A percentile compares a stretch with the other conserved stretches of the same genome.
Conservation (phyloP, 768 basidiomycete genomes). For the Melanogaster broomeanus region DNA sequence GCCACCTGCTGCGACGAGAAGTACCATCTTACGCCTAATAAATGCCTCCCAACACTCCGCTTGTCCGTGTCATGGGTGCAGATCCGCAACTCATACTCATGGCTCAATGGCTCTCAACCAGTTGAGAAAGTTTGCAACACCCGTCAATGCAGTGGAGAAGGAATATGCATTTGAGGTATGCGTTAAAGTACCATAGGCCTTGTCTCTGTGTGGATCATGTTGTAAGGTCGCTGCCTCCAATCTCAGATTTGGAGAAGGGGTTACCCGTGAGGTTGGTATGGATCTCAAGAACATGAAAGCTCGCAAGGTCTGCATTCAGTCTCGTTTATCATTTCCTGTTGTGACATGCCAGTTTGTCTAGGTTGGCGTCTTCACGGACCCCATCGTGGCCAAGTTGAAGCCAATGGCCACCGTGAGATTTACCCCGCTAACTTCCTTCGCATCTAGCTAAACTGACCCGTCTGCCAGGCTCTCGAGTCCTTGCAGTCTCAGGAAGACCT, state of each 20-base stretch:
- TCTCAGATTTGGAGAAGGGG: constrained; percentile 87
- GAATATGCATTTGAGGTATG: constrained; percentile 91
- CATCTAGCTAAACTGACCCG: not conserved
- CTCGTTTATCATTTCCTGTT: constrained; percentile 1
- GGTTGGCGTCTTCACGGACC: constrained; percentile 95
- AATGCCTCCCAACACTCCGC: constrained; percentile 69
- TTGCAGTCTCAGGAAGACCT: constrained; percentile 78
- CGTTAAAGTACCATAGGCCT: not conserved
- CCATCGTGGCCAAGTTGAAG: constrained; percentile 74
- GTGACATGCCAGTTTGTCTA: constrained; percentile 33
- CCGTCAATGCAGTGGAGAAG: constrained; percentile 69
- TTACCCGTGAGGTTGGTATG: constrained; percentile 89
- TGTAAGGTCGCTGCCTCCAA: constrained; percentile 81
- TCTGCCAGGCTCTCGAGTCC: constrained; percentile 66
- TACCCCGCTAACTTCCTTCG: not conserved
- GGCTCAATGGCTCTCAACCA: constrained; percentile 48
- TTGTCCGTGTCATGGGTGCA: constrained; percentile 81
- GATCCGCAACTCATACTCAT: constrained; percentile 41
- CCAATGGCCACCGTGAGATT: constrained; percentile 78
- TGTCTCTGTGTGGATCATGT: not conserved
- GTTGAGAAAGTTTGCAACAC: constrained; percentile 75
- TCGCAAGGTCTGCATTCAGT: constrained; percentile 55
- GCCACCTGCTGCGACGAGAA: constrained; percentile 53
- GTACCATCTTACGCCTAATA: constrained; percentile 71
- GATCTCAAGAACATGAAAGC: constrained; percentile 94